Evolutionary conservation across 139 green algal species (phyloP).

Genomic region (Chlorella sp.): DNA sequence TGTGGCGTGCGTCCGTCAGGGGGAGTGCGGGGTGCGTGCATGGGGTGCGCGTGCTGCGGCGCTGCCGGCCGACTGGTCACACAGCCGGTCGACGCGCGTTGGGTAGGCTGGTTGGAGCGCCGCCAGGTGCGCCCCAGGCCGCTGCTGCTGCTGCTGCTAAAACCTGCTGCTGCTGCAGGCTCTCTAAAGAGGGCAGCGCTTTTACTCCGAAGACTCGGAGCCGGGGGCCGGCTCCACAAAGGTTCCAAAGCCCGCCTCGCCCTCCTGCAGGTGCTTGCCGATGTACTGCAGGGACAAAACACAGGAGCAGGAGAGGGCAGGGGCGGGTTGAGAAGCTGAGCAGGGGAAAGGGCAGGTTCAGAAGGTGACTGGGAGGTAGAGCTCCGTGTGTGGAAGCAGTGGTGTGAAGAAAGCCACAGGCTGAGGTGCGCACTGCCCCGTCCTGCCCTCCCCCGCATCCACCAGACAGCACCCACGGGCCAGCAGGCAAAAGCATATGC

Average conservation of each 20-base stretch:
- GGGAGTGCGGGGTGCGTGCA: not conserved
- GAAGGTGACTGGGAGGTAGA: not conserved
- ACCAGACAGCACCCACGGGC: not conserved
- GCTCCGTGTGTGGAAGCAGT: not conserved
- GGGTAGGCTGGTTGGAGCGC: too few relatives aligned
- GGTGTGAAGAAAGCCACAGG: not conserved
- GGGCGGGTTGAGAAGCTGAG: too few relatives aligned
- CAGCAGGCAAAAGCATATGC: not conserved
- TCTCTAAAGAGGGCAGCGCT: not conserved
- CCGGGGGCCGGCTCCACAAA: slow-evolving; percentile 11
- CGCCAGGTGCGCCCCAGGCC: too few relatives aligned
- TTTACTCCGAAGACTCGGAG: not conserved
- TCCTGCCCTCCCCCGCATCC: too few relatives aligned
- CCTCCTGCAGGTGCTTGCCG: not conserved
- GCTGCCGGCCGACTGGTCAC: too few relatives aligned
- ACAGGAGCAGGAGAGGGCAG: not conserved
- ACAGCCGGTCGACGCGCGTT: too few relatives aligned
- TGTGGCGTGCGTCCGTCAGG: not conserved
- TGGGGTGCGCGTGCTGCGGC: not conserved
- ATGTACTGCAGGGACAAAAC: slow-evolving; percentile 13
- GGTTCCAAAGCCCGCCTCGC: slow-evolving; percentile 17
- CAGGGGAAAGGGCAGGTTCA: not conserved
- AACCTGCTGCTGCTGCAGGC: not conserved
- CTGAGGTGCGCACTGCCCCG: too few relatives aligned
- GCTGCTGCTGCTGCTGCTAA: not conserved